Evolutionary conservation across 345 rosid species (phyloP), one percentile per base, ranked within the genome.

Genomic region (Anacardium occidentale): DNA sequence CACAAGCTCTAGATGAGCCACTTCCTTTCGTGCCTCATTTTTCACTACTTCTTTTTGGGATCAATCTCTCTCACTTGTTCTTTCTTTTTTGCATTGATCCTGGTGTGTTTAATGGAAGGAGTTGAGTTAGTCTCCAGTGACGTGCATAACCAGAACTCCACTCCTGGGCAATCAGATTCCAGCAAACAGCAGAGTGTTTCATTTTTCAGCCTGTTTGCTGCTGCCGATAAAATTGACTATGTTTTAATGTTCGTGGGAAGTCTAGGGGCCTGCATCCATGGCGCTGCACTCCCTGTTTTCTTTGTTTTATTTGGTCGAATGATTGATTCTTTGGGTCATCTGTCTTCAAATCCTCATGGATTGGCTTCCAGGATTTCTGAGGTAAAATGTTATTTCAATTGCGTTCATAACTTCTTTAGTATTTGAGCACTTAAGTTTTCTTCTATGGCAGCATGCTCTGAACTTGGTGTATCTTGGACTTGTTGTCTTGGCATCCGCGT

Each of bases 211-310:
- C 72, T 93, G 21, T 90, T 90, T 75, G 75, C 73, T 15, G 89
- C 94, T 50, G 90, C 94, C 0, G 97, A 91, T 80, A 80, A 75
- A 42, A 7, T 78, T 29, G 97, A 89, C 73, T 86, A 18, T 66
- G 3, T 80, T 4, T 55, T 90, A 70, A 93, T 90, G 97, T 63
- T 85, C 32, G 26, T 90, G 0, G 98, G 94, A 17, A 78, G 85
- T 58, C 48, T 84, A 59, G 98, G 94, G 0, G 81, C 96, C 0
- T 85, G 81, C 72, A n/a, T 85, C 13, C 96, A 87, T 17, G 98
- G 98, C 7, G 88, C 84, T 20, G 84, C 90, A 4, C 90, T 90
- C 74, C 98, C 98, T 0, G 76, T 85, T 13, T 90, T 92, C 80
- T 85, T 90, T 52, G 52, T 89, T 48, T 78, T 90, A 76, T 89